Conservation (phyloP, 2,329 filamentous ascomycete species). For the Mariannaea sp. region DNA sequence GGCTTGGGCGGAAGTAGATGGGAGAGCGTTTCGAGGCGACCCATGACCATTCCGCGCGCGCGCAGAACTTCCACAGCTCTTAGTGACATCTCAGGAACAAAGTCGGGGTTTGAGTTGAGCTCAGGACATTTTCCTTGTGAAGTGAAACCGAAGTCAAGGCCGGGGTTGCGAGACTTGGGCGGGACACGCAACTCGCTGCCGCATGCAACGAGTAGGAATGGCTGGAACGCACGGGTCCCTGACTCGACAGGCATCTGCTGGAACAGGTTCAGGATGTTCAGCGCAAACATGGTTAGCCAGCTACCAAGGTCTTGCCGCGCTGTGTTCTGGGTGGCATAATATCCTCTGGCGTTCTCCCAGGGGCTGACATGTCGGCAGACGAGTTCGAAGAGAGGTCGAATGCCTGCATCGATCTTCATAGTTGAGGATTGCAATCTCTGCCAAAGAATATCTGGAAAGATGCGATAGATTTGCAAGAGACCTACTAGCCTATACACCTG, state of each 20-base stretch:
- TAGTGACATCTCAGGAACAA: conserved; percentile 11
- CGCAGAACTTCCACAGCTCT: conserved; percentile 13
- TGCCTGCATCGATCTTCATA: not conserved
- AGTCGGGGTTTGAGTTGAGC: not conserved
- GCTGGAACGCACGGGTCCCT: conserved; percentile 22
- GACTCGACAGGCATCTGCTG: conserved; percentile 18
- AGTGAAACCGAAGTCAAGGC: not conserved
- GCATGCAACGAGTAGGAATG: conserved; percentile 19
- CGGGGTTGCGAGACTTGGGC: not conserved
- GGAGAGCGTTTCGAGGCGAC: conserved; percentile 7
- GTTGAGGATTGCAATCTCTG: not conserved
- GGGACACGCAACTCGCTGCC: conserved; percentile 18
- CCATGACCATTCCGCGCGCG: conserved; percentile 11
- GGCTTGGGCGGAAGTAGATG: conserved; percentile 19
- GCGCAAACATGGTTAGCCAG: conserved; percentile 12
- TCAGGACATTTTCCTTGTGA: not conserved
- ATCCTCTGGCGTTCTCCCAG: not conserved
- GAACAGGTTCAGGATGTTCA: conserved; percentile 15
- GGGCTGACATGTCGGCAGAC: not conserved
- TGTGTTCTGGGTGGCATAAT: not conserved
- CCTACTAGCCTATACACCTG: conserved; percentile 17
- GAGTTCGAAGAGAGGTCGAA: conserved; percentile 5
- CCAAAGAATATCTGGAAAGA: conserved; percentile 22
- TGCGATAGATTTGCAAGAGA: conserved; percentile 20
- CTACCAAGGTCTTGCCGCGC: conserved; percentile 9